Evolutionary conservation across 768 basidiomycete species (phyloP), one percentile per base, ranked within the genome.

Genomic region (Rhodotorula graminis): DNA sequence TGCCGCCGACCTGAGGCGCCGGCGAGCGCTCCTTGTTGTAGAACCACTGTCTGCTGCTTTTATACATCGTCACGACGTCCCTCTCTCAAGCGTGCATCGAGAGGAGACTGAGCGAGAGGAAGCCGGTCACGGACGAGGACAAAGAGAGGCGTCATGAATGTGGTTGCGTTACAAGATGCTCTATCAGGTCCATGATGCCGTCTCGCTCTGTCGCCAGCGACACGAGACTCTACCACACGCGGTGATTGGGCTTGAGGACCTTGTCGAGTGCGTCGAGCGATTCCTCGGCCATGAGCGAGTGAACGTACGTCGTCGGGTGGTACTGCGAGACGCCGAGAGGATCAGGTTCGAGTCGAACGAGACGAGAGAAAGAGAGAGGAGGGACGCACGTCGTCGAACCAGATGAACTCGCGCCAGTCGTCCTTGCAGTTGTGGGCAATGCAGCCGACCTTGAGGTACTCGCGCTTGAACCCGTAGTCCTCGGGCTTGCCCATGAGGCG

Each of bases 371-470:
- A 18, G 29, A 40, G 25, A 27, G 62, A n/a, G 52, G n/a, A 31
- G 44, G 10, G 16, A 37, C 65, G 44, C 57, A 66, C 65, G 44
- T 70, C 63, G 31, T 70, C 69, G 52, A 64, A 70, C 69, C 69
- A 70, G 23, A 70, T 40, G 44, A 55, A 65, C 25, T 52, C 27
- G 6, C 37, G 18, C 40, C 50, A 44, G 44, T 61, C 16, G 14
- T 44, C 60, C 15, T 29, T 21, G 29, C 60, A 61, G 42, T 42
- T 47, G 42, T 61, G 58, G 9, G n/a, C 37, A 21, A 33, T 46
- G 50, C 69, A 70, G 14, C 60, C 64, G 14, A 55, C 64, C 27
- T 64, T 59, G 15, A 59, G 40, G 16, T n/a, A 42, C 50, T 70
- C 63, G n/a, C 46, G 55, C 31, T 70, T 57, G 40, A 63, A 65